Evolutionary conservation across 2,329 filamentous ascomycete species (phyloP).

Genomic region (Cladosporium sp.): DNA sequence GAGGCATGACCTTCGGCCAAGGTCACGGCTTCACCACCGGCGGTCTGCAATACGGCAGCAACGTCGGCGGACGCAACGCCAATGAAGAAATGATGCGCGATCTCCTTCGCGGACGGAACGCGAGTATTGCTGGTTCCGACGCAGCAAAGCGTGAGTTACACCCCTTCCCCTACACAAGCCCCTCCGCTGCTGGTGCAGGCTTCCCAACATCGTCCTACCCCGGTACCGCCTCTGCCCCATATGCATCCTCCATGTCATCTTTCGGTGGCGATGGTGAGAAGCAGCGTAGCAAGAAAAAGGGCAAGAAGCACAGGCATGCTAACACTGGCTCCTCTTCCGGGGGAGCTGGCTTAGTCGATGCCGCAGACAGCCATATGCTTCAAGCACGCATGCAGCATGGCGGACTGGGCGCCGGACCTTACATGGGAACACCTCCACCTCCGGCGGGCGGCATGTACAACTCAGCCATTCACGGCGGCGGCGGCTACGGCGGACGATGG

Average conservation of each 20-base stretch:
- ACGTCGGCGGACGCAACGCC: constrained; percentile 60
- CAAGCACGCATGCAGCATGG: constrained; percentile 19
- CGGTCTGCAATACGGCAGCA: constrained; percentile 56
- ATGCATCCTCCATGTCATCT: constrained; percentile 15
- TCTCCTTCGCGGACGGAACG: constrained; percentile 58
- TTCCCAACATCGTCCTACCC: constrained; percentile 5
- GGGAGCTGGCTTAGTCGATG: constrained; percentile 99
- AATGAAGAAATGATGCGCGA: constrained; percentile 75
- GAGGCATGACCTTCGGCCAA: constrained; percentile 82
- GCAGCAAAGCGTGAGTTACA: constrained; percentile 31
- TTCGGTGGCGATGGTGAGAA: constrained; percentile 39
- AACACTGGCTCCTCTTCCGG: constrained; percentile 98
- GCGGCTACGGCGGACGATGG: constrained; percentile 17
- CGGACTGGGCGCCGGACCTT: constrained; percentile 16
- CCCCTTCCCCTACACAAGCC: constrained; percentile 23
- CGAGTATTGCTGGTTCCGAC: constrained; percentile 52
- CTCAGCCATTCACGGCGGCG: constrained; percentile 29
- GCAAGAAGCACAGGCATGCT: constrained; percentile 99
- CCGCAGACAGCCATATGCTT: constrained; percentile 73
- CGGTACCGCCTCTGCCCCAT: constrained; percentile 7
- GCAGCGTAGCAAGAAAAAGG: constrained; percentile 89
- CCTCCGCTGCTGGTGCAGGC: constrained; percentile 9
- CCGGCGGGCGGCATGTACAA: constrained; percentile 22
- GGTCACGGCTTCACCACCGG: constrained; percentile 75
- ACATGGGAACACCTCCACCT: constrained; percentile 7